Evolutionary conservation across 495 filamentous ascomycete genomes (phyloP).

Genomic region (Podospora tetraspora): DNA sequence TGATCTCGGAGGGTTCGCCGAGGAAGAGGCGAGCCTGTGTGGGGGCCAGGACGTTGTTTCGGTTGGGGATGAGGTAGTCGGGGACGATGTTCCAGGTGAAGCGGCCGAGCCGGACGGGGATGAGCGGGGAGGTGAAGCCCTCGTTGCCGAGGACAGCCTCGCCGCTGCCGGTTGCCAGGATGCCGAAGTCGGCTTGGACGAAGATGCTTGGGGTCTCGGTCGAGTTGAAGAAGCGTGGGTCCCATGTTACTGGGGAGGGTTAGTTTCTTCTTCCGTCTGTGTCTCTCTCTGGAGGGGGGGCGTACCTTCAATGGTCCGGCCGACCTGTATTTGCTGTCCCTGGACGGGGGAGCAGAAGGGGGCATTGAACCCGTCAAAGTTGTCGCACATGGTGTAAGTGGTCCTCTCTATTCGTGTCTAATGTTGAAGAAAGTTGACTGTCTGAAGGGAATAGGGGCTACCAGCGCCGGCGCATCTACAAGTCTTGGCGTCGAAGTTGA

Average conservation of each 20-base stretch:
- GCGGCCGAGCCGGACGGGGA: conserved; percentile 16
- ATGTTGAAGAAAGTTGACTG: neutral
- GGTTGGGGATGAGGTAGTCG: conserved; percentile 10
- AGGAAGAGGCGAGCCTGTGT: conserved; percentile 14
- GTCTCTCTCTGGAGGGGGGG: neutral
- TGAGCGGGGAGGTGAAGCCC: conserved; percentile 19
- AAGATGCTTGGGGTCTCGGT: conserved; percentile 10
- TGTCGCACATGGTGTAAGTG: conserved; percentile 11
- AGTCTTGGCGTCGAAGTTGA: conserved; percentile 3
- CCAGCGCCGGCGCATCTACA: neutral
- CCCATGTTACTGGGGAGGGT: conserved; percentile 16
- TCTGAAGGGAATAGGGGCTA: neutral
- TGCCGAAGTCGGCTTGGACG: conserved; percentile 21
- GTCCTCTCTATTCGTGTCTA: neutral
- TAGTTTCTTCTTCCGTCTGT: neutral
- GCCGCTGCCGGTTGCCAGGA: neutral
- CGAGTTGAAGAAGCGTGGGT: conserved; percentile 18
- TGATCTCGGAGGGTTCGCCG: conserved; percentile 16
- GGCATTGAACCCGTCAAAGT: conserved; percentile 7
- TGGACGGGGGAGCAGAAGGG: conserved; percentile 15
- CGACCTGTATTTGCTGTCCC: conserved; percentile 9
- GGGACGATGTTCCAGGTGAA: conserved; percentile 19
- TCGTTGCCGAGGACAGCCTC: neutral
- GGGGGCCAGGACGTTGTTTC: neutral
- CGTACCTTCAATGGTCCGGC: conserved; percentile 11